A percentile compares a stretch with the other conserved stretches of the same genome.
phyloP scores from a whole-genome alignment of 345 rosid genomes.

The Gossypium anomalum region DNA sequence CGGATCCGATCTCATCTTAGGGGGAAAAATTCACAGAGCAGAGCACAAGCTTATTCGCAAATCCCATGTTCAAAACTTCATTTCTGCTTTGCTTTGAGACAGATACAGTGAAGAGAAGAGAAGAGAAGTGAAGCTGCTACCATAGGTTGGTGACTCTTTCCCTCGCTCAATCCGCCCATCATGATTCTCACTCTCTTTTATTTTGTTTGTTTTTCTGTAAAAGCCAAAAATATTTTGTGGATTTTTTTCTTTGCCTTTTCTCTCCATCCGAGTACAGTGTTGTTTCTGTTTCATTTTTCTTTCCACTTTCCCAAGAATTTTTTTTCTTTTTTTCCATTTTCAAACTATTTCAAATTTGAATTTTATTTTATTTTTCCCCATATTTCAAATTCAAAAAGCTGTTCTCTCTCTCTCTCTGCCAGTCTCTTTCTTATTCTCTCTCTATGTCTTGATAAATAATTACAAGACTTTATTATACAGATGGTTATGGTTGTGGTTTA shows the following conservation, averaged over 20 bases:
- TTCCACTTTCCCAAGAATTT: neutral
- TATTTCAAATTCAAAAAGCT: neutral
- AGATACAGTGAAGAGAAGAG: neutral
- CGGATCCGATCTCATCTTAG: neutral
- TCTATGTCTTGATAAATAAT: neutral
- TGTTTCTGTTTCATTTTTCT: neutral
- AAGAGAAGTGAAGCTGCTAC: neutral
- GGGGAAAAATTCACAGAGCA: neutral
- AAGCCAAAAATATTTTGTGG: neutral
- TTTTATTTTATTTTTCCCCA: neutral
- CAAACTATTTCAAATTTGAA: constrained; percentile 9
- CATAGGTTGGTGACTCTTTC: neutral
- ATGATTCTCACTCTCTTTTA: neutral
- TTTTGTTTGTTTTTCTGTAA: neutral
- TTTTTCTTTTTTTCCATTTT: neutral
- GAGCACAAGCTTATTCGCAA: neutral
- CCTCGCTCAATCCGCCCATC: neutral
- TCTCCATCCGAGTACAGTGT: neutral
- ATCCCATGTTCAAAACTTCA: no score
- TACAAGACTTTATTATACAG: neutral
- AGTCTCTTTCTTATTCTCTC: neutral
- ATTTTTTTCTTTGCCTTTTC: neutral
- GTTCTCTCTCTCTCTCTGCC: neutral
- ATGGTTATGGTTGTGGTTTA: no score
- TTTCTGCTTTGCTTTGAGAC: neutral